Conservation (phyloP, 1,284 basidiomycete genomes). For the Rugosomyces carneus region DNA sequence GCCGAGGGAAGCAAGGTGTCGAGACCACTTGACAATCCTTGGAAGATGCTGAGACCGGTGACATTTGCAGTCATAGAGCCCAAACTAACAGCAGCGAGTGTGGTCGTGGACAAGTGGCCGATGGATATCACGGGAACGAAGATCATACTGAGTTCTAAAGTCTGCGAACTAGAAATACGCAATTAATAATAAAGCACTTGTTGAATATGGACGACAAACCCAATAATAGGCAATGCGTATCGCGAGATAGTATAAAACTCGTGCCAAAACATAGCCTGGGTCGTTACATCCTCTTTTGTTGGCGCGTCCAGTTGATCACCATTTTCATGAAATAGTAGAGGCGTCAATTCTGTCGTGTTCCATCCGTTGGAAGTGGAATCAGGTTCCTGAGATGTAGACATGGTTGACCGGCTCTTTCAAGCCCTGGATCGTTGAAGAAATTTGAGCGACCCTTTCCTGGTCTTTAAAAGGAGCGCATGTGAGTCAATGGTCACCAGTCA, state of each 20-base stretch:
- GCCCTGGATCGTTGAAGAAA: too few species aligned
- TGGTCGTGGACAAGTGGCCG: conserved; percentile 77
- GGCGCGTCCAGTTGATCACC: not conserved
- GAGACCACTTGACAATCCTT: conserved; percentile 78
- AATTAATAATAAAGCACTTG: not conserved
- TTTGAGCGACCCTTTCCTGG: too few species aligned
- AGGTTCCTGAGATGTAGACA: not conserved
- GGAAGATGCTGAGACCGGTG: conserved; percentile 60
- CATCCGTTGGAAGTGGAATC: not conserved
- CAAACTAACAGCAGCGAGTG: conserved; percentile 78
- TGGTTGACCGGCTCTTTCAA: too few species aligned
- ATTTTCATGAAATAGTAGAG: not conserved
- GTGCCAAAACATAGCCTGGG: conserved; percentile 10
- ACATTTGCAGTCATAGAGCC: conserved; percentile 83
- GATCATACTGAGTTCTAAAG: conserved; percentile 75
- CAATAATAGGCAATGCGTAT: conserved; percentile 11
- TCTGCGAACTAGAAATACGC: conserved; percentile 48
- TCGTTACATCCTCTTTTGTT: conserved; percentile 1
- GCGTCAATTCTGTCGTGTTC: conserved; percentile 5
- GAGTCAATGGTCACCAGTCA: too few species aligned
- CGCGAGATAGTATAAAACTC: conserved; percentile 9
- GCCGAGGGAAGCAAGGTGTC: conserved; percentile 91
- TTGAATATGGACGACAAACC: conserved; percentile 30
- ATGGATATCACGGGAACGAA: conserved; percentile 75
- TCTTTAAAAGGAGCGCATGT: too few species aligned